Base-by-base conservation (phyloP, 257 asterid species). In the Henckelia pumila region DNA sequence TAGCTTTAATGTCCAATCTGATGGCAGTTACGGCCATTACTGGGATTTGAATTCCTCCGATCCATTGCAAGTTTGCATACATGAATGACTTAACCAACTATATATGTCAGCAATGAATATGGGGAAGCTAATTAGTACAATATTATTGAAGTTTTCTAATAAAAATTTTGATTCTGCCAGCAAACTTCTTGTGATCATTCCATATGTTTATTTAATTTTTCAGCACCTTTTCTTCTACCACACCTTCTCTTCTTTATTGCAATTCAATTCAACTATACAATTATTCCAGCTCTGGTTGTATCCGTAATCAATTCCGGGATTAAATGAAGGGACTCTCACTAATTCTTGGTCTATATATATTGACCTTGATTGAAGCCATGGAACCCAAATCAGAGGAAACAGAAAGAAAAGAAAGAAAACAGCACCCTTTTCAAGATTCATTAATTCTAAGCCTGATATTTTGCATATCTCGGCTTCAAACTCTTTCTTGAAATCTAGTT, bases 141-240 rank as follows among this genome's bases (percentile, higher is more conserved):
- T 68, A 50, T 71, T 58, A 79, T 68, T 58, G 76, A 64, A 67
- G 61, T 68, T 73, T 73, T 69, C 61, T 73, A 63, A 67, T 62
- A 59, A 64, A 19, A 22, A 67, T 33, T 68, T 74, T 56, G 72
- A 72, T 47, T 74, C 78, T 29, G 60, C 77, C 82, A 79, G 72
- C 80, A 80, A 76, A 81, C 47, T 78, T 80, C 84, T 75, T 83
- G 83, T 78, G 88, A 80, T 73, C 71, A 58, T 55, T 52, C 22
- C 71, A 50, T 35, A 61, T 75, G 77, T 70, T 83, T 56, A 80
- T 75, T 79, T 37, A 52, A 66, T 80, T 67, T 71, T 66, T 73
- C 44, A 61, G 33, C 69, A 56, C 66, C 71, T 67, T 32, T 58
- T 62, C 72, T 75, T 52, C 81, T 61, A 71, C 70, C 80, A 47